These are phyloP conservation scores for Pugionium dolabratum DNA, from an alignment of 345 rosid species.

Conservation along the genomic window DNA sequence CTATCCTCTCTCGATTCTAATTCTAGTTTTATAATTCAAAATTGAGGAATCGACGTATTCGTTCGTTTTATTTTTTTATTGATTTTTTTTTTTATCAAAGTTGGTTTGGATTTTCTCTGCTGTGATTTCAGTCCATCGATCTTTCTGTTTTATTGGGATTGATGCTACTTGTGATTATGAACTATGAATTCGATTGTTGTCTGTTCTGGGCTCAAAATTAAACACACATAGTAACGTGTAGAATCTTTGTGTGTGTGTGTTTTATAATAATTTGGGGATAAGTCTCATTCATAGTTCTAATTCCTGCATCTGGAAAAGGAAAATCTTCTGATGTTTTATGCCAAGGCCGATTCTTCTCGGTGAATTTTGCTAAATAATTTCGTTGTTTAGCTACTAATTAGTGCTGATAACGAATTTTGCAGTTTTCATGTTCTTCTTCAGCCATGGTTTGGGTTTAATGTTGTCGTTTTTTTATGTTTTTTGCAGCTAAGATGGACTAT, in stretches of 20 bases:
- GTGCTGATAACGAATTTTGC: not conserved
- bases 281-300: not conserved
- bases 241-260: not conserved
- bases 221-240: not conserved
- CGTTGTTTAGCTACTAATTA: not conserved
- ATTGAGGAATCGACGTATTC: not conserved
- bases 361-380: not conserved
- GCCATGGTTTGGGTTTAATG: not conserved
- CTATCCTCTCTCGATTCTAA: not conserved
- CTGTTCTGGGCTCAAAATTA: not conserved
- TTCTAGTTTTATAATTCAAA: not conserved
- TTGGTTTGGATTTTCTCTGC: not conserved
- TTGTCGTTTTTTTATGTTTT: not conserved
- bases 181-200: not conserved
- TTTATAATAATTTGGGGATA: not conserved
- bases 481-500: constrained; percentile 18
- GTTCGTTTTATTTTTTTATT: not conserved
- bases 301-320: no score
- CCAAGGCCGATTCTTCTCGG: not conserved
- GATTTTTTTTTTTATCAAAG: not conserved
- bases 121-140: not conserved
- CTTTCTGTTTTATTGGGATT: constrained; percentile 2
- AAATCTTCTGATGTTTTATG: not conserved
- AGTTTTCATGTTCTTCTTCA: not conserved
- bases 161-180: not conserved